These are phyloP conservation scores for Dalechampia spathulata DNA, from an alignment of 441 rosid genomes.

Conservation along the genomic window DNA sequence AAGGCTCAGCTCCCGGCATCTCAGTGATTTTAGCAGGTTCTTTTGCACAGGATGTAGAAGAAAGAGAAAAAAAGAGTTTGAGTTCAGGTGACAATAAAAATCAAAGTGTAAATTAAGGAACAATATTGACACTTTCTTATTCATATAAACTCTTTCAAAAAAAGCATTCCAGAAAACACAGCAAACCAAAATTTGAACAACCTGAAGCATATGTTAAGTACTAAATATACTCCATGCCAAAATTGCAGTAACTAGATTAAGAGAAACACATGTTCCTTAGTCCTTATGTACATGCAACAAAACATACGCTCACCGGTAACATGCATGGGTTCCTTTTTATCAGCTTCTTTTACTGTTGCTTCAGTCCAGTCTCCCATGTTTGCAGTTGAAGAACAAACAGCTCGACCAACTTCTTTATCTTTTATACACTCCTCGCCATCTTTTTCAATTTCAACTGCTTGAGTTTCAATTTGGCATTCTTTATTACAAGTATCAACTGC, in stretches of 20 bases:
- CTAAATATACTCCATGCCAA: too few relatives aligned
- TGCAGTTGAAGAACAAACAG: conserved; percentile 23
- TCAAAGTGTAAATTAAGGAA: not conserved
- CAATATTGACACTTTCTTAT: not conserved
- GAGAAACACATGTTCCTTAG: too few relatives aligned
- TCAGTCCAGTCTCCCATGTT: conserved; percentile 26
- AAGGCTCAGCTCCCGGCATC: conserved; percentile 15
- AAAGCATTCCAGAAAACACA: too few relatives aligned
- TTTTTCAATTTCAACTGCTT: conserved; percentile 16
- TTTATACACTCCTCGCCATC: conserved; percentile 24
- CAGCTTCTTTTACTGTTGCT: conserved; percentile 27
- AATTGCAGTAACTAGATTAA: too few relatives aligned
- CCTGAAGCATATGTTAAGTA: too few relatives aligned
- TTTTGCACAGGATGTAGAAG: conserved; percentile 10
- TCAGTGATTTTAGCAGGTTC: too few relatives aligned
- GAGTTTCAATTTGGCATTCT: conserved; percentile 25
- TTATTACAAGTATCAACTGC: conserved; percentile 31
- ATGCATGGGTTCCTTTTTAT: conserved; percentile 22
- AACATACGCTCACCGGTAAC: too few relatives aligned
- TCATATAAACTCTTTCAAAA: not conserved
- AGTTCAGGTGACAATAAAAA: not conserved
- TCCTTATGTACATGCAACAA: too few relatives aligned
- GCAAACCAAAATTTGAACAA: not conserved
- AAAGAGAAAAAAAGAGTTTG: not conserved
- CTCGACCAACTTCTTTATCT: conserved; percentile 23